Evolutionary conservation across 176 grass and related monocot genomes (phyloP), one percentile per base, ranked within the genome.

Genomic region (Pharus latifolius): DNA sequence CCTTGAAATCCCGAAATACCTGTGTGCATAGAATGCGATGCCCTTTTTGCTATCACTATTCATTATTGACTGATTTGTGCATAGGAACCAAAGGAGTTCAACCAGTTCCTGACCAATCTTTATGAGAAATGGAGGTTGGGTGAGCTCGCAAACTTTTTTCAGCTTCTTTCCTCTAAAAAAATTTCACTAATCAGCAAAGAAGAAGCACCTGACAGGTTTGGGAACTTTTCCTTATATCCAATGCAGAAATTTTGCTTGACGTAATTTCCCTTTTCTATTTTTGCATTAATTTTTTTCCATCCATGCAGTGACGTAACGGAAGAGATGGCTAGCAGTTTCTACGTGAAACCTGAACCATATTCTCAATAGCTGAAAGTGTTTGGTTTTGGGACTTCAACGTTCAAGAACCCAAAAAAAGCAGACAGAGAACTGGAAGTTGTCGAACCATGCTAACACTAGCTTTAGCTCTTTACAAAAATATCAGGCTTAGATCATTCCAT

Each of bases 191-290:
- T 98, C 62, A 85, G 51, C 74, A 90, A 93, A 85, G 76, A 82
- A 74, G 94, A 98, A 84, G 86, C 89, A 13, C 57, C 89, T n/a
- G 94, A 98, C 82, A 98, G 89, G 94, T 90, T 83, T 34, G 41
- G 40, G 53, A 61, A 48, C n/a, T n/a, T n/a, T n/a, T n/a, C 67
- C 6, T 60, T 22, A 4, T 24, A 6, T 59, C 17, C 16, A 26
- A 6, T 59, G 57, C 3, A 25, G 42, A 80, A 31, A 65, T 16
- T 24, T 22, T 9, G 10, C 32, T 60, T 33, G 31, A 44, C 53
- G 34, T 13, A 35, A 34, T 52, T 57, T 11, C 1, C n/a, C n/a
- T 51, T 28, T 31, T 55, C 19, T 37, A 12, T 18, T 63, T 24
- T n/a, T 31, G 41, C 19, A 6, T 60, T 54, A 43, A 74, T 62